Evolutionary conservation across 2,329 filamentous ascomycete species (phyloP).

Genomic region (Dendryphion nanum): DNA sequence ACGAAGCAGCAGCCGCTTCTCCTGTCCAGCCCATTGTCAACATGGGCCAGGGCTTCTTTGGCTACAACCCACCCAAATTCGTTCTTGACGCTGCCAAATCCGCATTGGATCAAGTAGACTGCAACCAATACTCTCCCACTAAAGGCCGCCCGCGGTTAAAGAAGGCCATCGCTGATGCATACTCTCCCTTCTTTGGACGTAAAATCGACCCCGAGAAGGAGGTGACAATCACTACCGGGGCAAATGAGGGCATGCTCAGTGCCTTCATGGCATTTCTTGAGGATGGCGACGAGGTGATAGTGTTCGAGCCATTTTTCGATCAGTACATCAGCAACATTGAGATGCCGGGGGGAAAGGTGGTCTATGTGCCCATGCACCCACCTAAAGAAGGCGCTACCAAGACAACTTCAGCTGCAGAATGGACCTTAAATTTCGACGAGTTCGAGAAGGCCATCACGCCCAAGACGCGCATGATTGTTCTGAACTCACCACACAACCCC

Average conservation of each 20-base stretch:
- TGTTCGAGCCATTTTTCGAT: constrained; percentile 98
- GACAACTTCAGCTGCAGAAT: constrained; percentile 83
- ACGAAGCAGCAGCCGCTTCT: constrained; percentile 64
- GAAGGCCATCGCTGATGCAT: constrained; percentile 90
- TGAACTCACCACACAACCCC: constrained; percentile 89
- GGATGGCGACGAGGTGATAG: constrained; percentile 89
- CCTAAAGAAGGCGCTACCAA: constrained; percentile 74
- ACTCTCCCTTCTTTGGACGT: constrained; percentile 84
- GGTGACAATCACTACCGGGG: constrained; percentile 89
- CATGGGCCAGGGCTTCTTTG: constrained; percentile 76
- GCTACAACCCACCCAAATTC: constrained; percentile 91
- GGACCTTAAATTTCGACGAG: constrained; percentile 81
- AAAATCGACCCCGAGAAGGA: constrained; percentile 84
- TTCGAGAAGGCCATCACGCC: constrained; percentile 78
- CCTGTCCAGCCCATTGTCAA: constrained; percentile 66
- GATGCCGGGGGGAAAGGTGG: constrained; percentile 93
- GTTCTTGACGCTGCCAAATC: constrained; percentile 88
- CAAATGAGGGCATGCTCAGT: constrained; percentile 89
- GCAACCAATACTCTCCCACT: constrained; percentile 97
- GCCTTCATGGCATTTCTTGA: constrained; percentile 99
- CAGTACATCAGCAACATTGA: constrained; percentile 99
- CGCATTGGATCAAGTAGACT: constrained; percentile 86
- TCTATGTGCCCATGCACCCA: constrained; percentile 93
- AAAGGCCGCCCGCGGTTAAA: constrained; percentile 87
- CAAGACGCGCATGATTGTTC: constrained; percentile 93